Evolutionary conservation across 305 asterid genomes (phyloP).

Genomic region (Solanum hybrid): DNA sequence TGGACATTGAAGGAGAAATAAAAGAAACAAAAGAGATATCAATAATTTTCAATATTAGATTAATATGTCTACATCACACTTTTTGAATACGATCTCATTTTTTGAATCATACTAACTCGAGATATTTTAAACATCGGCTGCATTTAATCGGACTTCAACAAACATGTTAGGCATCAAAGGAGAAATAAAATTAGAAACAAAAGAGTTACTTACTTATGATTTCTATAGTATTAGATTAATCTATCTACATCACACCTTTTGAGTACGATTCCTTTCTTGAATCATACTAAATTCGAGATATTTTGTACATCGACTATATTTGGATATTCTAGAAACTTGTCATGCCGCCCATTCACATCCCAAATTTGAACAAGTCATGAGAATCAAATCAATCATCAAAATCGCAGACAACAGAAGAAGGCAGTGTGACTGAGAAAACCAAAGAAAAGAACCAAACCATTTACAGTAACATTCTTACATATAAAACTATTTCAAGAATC

Average conservation of each 20-base stretch:
- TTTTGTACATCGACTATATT: no score
- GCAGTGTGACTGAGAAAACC: not conserved
- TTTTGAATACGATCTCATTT: not conserved
- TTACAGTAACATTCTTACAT: not conserved
- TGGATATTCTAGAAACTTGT: not conserved
- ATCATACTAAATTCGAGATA: no score
- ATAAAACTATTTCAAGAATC: not conserved
- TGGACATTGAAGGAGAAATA: not conserved
- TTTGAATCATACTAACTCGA: not conserved
- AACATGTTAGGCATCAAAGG: not conserved
- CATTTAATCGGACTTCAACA: no score
- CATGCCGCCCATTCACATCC: not conserved
- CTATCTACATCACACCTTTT: not conserved
- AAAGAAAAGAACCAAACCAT: not conserved
- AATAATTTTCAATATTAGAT: not conserved
- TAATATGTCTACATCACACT: not conserved
- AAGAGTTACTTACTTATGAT: no score
- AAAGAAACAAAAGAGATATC: accelerated
- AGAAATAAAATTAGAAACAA: not conserved
- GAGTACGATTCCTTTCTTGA: not conserved
- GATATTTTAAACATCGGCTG: not conserved
- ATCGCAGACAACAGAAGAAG: not conserved
- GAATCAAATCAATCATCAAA: not conserved
- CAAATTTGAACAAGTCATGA: not conserved
- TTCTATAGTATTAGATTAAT: no score